Percentiles rank a stretch among this genome's conserved stretches.
Conservation (phyloP, 1,284 basidiomycete genomes). For the Leccinum colubrinum region DNA sequence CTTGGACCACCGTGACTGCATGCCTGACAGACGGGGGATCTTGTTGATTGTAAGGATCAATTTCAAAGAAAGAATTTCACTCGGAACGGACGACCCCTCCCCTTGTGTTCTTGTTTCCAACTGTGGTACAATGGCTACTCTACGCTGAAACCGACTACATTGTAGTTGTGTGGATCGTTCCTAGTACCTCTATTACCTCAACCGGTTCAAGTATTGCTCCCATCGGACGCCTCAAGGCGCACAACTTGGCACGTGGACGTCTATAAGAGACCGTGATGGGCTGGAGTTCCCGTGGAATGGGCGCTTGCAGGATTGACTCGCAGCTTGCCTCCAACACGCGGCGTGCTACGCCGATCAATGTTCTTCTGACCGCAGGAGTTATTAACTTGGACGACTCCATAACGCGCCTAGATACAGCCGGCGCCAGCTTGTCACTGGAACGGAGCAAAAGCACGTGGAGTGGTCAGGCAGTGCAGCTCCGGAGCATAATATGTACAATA, state of each 20-base stretch:
- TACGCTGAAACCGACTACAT: neutral
- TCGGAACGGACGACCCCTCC: neutral
- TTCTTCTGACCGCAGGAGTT: no score
- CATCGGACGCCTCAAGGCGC: neutral
- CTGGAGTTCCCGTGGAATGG: no score
- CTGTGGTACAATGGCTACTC: neutral
- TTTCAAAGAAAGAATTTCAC: neutral
- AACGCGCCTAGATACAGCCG: neutral
- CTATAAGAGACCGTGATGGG: no score
- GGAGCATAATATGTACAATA: no score
- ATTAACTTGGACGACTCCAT: neutral
- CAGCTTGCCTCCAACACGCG: no score
- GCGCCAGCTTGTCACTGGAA: neutral
- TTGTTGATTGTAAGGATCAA: neutral
- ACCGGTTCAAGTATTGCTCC: neutral
- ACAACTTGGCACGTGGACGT: neutral
- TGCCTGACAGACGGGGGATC: neutral
- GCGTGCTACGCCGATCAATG: no score
- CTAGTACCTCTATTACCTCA: no score
- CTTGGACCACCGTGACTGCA: neutral
- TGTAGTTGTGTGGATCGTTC: neutral
- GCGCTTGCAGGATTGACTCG: no score
- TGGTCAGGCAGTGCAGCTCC: no score
- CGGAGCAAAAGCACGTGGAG: no score
- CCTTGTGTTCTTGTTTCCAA: neutral